Conservation (phyloP, 768 basidiomycete genomes). For the Phlebiopsis flavidoalba region DNA sequence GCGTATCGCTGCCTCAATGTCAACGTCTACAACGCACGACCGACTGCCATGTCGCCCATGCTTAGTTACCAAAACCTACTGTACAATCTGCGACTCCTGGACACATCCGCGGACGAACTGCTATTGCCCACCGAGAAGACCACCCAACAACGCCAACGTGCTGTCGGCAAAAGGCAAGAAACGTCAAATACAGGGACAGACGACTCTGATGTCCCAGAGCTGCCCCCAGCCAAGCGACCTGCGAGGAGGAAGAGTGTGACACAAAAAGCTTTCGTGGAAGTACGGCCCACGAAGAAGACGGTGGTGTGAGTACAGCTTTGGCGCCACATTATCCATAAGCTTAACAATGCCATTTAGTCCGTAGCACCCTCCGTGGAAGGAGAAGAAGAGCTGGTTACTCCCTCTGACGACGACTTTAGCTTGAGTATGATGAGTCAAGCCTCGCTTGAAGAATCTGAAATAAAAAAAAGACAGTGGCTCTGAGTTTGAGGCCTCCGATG, state of each 20-base stretch:
- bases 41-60: constrained; percentile 43
- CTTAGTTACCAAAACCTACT: constrained; percentile 45
- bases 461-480: constrained; percentile 57
- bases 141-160: background rate
- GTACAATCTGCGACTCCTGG: constrained; percentile 43
- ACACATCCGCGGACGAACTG: constrained; percentile 37
- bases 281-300: constrained; percentile 13
- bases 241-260: constrained; percentile 33
- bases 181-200: constrained; percentile 12
- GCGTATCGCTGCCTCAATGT: constrained; percentile 25
- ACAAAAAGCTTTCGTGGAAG: constrained; percentile 16
- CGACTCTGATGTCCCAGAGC: background rate
- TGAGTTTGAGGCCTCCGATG: constrained; percentile 47
- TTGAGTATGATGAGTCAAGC: constrained; percentile 34
- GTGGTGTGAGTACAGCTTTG: background rate
- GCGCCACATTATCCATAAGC: background rate
- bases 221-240: background rate
- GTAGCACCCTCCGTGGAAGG: constrained; percentile 18
- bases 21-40: constrained; percentile 33
- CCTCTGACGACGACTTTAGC: constrained; percentile 33
- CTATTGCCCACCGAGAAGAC: constrained; percentile 9
- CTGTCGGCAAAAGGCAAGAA: background rate
- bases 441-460: constrained; percentile 44
- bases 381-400: constrained; percentile 24
- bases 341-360: background rate